phyloP scores from a whole-genome alignment of 805 yeast species.

The Candida piceae region DNA sequence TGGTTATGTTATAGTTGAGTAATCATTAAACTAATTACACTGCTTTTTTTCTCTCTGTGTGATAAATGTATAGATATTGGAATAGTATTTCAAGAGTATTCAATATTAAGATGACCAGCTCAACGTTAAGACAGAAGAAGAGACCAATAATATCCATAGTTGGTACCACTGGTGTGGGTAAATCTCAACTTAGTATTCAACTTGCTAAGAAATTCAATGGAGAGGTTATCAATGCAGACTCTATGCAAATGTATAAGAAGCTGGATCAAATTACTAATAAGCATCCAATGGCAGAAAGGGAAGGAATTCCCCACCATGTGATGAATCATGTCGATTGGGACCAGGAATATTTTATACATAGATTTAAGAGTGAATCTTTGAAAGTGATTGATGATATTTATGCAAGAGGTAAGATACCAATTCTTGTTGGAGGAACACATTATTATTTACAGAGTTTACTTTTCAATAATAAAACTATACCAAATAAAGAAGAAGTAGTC shows the following conservation, averaged over 20 bases:
- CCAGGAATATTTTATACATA: constrained; percentile 74
- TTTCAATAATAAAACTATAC: constrained; percentile 64
- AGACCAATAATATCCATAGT: constrained; percentile 27
- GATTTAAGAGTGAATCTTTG: constrained; percentile 70
- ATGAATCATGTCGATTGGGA: constrained; percentile 81
- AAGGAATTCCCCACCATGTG: constrained; percentile 77
- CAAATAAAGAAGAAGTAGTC: constrained; percentile 7
- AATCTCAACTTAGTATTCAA: constrained; percentile 79
- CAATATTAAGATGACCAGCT: background rate
- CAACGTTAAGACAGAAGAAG: too few relatives aligned
- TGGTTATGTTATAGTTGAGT: too few relatives aligned
- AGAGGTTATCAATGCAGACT: constrained; percentile 91
- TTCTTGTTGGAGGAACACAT: constrained; percentile 94
- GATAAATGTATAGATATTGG: background rate
- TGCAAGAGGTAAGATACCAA: constrained; percentile 66
- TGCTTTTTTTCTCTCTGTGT: too few relatives aligned
- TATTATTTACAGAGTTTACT: constrained; percentile 79
- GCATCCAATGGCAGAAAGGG: constrained; percentile 76
- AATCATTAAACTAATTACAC: too few relatives aligned
- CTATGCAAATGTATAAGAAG: constrained; percentile 88
- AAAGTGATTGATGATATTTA: constrained; percentile 60
- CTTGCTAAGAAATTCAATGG: constrained; percentile 75
- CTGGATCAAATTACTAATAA: constrained; percentile 82
- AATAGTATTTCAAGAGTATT: too few relatives aligned
- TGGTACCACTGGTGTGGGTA: constrained; percentile 97